A percentile compares a stretch with the other conserved stretches of the same genome.
phyloP scores from a whole-genome alignment of 257 asterid species.

The Penstemon barbatus region DNA sequence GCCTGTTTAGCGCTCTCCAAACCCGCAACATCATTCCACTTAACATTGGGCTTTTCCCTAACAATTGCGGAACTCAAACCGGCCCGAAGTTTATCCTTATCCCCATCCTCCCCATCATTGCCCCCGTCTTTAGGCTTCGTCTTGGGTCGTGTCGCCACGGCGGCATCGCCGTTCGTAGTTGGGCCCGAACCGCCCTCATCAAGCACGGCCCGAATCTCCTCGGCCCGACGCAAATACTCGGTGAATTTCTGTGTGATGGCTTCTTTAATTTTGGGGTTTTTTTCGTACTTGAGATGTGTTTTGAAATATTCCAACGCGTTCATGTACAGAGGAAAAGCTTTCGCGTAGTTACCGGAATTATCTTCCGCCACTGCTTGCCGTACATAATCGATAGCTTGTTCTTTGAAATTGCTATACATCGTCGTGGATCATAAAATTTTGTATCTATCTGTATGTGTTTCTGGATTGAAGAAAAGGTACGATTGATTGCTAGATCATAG shows the following conservation, averaged over 20 bases:
- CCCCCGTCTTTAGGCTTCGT: conserved; percentile 82
- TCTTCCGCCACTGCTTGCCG: conserved; percentile 94
- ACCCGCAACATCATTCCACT: conserved; percentile 99
- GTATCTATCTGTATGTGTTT: too few relatives aligned
- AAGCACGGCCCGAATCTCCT: conserved; percentile 89
- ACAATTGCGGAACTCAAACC: conserved; percentile 91
- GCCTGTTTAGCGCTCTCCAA: conserved; percentile 99
- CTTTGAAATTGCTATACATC: conserved; percentile 98
- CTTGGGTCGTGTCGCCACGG: conserved; percentile 83
- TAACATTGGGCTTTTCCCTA: conserved; percentile 93
- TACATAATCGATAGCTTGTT: conserved; percentile 94
- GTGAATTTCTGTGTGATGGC: conserved; percentile 95
- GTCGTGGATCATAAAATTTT: conserved; percentile 36
- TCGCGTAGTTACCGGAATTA: conserved; percentile 90
- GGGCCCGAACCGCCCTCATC: conserved; percentile 93
- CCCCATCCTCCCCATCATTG: conserved; percentile 89
- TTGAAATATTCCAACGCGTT: conserved; percentile 93
- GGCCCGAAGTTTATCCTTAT: conserved; percentile 80
- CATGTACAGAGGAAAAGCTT: conserved; percentile 91
- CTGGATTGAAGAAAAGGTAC: neutral
- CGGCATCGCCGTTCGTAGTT: conserved; percentile 78
- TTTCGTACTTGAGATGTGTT: conserved; percentile 94
- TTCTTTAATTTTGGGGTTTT: conserved; percentile 91
- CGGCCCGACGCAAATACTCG: conserved; percentile 94
- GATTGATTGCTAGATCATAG: neutral